A percentile compares a stretch with the other conserved stretches of the same genome.
Conservation (phyloP, 2,329 filamentous ascomycete species). For the Sarocladium kiliense region DNA sequence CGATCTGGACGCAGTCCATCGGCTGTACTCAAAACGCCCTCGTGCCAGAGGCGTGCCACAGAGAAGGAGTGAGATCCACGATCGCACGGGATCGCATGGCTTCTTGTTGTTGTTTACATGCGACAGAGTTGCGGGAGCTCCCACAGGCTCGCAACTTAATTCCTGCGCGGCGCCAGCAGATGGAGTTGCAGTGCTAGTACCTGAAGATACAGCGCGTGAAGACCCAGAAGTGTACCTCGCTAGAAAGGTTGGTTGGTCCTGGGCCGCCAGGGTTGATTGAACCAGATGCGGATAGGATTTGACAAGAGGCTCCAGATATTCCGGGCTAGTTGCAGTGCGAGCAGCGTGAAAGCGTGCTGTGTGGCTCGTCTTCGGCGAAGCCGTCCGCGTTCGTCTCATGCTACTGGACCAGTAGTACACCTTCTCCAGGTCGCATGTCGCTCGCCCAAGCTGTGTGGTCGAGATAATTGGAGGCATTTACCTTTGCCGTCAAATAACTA, state of each 20-base stretch:
- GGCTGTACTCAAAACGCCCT: neutral
- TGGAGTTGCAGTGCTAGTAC: neutral
- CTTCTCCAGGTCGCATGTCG: neutral
- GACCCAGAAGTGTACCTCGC: neutral
- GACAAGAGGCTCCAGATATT: neutral
- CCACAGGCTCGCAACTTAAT: constrained; percentile 5
- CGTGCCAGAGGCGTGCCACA: neutral
- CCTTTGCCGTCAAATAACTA: neutral
- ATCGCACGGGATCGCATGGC: neutral
- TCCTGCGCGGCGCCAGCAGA: neutral
- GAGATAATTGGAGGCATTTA: constrained; percentile 6
- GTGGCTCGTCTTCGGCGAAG: neutral
- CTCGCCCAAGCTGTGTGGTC: neutral
- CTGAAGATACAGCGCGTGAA: neutral
- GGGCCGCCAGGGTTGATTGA: neutral
- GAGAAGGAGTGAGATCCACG: neutral
- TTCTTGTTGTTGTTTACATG: neutral
- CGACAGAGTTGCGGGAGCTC: neutral
- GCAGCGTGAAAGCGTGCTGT: neutral
- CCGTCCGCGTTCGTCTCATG: neutral
- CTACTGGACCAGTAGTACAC: neutral
- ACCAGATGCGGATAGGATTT: neutral
- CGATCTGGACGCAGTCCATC: neutral
- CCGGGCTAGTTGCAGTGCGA: neutral
- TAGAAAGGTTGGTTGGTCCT: neutral